Conservation (phyloP, 192 early-diverging fungal genomes). For the Backusella circina region DNA sequence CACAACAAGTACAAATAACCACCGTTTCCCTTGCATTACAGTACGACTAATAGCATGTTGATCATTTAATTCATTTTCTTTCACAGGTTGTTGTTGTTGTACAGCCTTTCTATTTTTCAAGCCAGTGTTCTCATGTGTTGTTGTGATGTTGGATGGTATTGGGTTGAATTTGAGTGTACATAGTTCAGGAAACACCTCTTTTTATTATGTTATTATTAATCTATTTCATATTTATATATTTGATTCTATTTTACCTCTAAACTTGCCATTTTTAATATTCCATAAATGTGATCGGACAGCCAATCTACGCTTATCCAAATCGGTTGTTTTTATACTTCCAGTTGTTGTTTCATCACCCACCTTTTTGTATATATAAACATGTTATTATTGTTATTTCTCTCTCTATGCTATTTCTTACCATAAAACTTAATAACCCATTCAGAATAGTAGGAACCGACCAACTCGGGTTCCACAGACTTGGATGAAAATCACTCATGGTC, state of each 20-base stretch:
- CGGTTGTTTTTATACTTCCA: slow-evolving; percentile 82
- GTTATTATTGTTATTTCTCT: no score
- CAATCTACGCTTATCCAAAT: slow-evolving; percentile 71
- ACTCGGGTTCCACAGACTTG: slow-evolving; percentile 92
- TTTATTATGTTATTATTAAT: neutral
- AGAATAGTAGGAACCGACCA: slow-evolving; percentile 98
- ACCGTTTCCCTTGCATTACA: slow-evolving; percentile 51
- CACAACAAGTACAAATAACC: slow-evolving; percentile 53
- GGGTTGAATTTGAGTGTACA: slow-evolving; percentile 48
- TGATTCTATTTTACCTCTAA: slow-evolving; percentile 54
- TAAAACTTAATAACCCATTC: slow-evolving; percentile 93
- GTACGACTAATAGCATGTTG: slow-evolving; percentile 27
- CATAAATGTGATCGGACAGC: slow-evolving; percentile 76
- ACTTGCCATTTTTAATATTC: slow-evolving; percentile 74
- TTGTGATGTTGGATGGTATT: neutral
- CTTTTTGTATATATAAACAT: neutral
- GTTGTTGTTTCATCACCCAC: slow-evolving; percentile 86
- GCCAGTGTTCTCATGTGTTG: neutral
- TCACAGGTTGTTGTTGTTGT: slow-evolving; percentile 20
- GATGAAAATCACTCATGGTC: slow-evolving; percentile 97
- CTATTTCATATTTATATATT: neutral
- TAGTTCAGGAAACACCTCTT: slow-evolving; percentile 81
- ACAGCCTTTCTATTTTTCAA: slow-evolving; percentile 5
- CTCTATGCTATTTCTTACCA: slow-evolving; percentile 57
- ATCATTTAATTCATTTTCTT: slow-evolving; percentile 8